Conservation (phyloP, 352 stramenopile species). For the Chloridella minuta region DNA sequence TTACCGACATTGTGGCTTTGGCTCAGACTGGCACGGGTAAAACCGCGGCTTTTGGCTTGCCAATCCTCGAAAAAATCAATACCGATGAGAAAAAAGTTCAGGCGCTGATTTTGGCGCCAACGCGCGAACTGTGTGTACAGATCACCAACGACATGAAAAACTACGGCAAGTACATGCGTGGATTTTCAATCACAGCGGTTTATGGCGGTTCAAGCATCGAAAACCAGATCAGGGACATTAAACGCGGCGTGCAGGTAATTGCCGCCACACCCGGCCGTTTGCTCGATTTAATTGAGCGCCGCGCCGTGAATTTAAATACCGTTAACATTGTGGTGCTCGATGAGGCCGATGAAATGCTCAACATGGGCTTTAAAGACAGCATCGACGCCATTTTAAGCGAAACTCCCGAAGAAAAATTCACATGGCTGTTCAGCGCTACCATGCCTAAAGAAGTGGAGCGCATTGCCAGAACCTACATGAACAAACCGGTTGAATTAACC, state of each 20-base stretch:
- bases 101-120: slow-evolving; percentile 68
- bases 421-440: slow-evolving; percentile 68
- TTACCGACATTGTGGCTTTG: slow-evolving; percentile 86
- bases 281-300: slow-evolving; percentile 73
- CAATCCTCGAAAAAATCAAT: not conserved
- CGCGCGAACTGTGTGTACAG: slow-evolving; percentile 73
- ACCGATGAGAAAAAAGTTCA: slow-evolving; percentile 34
- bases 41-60: slow-evolving; percentile 28
- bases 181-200: slow-evolving; percentile 21
- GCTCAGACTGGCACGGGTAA: slow-evolving; percentile 61
- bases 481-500: too few species aligned
- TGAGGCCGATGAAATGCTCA: slow-evolving; percentile 90
- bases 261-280: slow-evolving; percentile 77
- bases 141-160: slow-evolving; percentile 20
- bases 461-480: too few species aligned
- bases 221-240: slow-evolving; percentile 45
- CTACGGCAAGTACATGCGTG: not conserved
- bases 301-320: slow-evolving; percentile 46
- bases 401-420: slow-evolving; percentile 23
- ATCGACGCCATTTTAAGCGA: slow-evolving; percentile 91
- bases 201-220: slow-evolving; percentile 42
- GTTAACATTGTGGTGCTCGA: slow-evolving; percentile 77
- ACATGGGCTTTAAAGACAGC: slow-evolving; percentile 83
- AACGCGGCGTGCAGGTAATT: slow-evolving; percentile 50
- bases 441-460: slow-evolving; percentile 25